Percentiles rank a stretch among this genome's conserved stretches.
Conservation (phyloP, 2,329 filamentous ascomycete species). For the Arachnomyces sp. region DNA sequence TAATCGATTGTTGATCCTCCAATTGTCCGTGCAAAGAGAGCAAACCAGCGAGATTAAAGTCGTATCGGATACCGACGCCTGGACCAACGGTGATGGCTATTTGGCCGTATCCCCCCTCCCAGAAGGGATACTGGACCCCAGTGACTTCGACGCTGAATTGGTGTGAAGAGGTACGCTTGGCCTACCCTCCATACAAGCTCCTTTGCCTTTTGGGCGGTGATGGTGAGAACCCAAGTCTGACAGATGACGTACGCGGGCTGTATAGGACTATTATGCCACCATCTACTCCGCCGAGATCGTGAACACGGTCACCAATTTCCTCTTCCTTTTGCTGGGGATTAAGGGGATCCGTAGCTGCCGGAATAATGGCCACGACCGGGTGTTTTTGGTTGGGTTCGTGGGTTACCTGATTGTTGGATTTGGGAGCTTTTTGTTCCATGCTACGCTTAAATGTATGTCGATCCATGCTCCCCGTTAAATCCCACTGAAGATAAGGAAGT, state of each 20-base stretch:
- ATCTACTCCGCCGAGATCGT: constrained; percentile 68
- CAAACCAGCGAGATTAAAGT: too few species aligned
- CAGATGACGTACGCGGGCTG: constrained; percentile 11
- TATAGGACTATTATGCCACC: constrained; percentile 65
- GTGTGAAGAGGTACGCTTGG: constrained; percentile 60
- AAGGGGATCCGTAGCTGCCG: constrained; percentile 68
- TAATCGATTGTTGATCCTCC: too few species aligned
- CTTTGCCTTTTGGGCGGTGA: neutral
- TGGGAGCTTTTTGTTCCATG: constrained; percentile 56
- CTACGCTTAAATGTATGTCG: constrained; percentile 51
- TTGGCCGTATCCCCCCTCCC: constrained; percentile 37
- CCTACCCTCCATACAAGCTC: too few species aligned
- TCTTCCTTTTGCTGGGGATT: constrained; percentile 70
- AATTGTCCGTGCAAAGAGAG: too few species aligned
- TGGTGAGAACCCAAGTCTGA: neutral
- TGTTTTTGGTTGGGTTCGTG: constrained; percentile 62
- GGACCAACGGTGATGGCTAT: too few species aligned
- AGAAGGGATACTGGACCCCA: constrained; percentile 57
- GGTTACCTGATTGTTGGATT: constrained; percentile 55
- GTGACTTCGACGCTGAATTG: constrained; percentile 68
- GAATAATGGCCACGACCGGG: constrained; percentile 60
- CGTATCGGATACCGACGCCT: too few species aligned
- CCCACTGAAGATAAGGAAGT: neutral
- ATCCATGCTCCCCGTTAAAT: too few species aligned
- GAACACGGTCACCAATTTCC: constrained; percentile 71